Evolutionary conservation across 257 asterid genomes (phyloP).

Genomic region (Ballota nigra): DNA sequence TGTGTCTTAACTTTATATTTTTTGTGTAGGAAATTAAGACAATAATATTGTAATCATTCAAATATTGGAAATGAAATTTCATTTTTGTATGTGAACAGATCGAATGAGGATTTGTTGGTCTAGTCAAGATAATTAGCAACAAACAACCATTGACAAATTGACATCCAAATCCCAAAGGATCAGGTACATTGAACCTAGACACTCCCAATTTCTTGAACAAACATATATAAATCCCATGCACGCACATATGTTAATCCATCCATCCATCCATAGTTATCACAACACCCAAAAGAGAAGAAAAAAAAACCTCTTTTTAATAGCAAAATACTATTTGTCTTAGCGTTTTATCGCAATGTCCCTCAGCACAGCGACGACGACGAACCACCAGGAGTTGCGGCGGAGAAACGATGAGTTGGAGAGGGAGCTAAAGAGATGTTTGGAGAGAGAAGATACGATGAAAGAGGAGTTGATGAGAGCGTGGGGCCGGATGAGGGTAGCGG

Average conservation of each 20-base stretch:
- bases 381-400: slow-evolving; percentile 33
- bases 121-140: not conserved
- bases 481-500: slow-evolving; percentile 61
- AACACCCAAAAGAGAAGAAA: not conserved
- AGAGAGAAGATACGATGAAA: slow-evolving; percentile 57
- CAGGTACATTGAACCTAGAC: slow-evolving; percentile 76
- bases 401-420: slow-evolving; percentile 73
- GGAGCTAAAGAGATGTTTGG: slow-evolving; percentile 44
- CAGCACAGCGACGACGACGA: not conserved
- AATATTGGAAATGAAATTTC: not conserved
- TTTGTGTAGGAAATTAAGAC: no score
- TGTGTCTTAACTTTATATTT: no score
- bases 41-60: no score
- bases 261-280: not conserved
- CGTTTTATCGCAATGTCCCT: no score
- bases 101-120: not conserved
- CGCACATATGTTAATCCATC: not conserved
- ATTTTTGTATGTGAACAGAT: not conserved
- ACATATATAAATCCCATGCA: slow-evolving; percentile 14
- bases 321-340: not conserved
- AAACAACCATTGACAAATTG: no score
- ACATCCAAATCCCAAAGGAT: no score
- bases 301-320: not conserved
- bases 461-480: slow-evolving; percentile 37
- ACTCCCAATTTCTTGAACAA: not conserved